Percentiles rank a stretch among this genome's conserved stretches.
Evolutionary conservation across 1,284 basidiomycete species (phyloP).

Genomic region (Papiliotrema terrestris): DNA sequence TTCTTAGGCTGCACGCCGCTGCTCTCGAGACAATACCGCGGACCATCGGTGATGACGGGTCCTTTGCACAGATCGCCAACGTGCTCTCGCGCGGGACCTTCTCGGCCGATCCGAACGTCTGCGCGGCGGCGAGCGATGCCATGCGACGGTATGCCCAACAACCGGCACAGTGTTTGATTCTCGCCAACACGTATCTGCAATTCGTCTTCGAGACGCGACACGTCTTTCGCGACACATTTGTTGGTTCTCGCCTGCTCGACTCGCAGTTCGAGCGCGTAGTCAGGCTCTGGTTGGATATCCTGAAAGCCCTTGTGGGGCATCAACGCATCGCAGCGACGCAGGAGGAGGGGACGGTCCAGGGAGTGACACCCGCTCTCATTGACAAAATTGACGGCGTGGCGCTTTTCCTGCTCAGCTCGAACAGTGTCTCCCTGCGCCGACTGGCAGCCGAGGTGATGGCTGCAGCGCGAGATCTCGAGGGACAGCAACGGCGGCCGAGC

Average conservation of each 20-base stretch:
- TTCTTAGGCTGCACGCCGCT: slow-evolving; percentile 70
- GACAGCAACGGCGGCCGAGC: slow-evolving; percentile 32
- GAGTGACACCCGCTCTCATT: slow-evolving; percentile 42
- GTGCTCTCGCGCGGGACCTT: slow-evolving; percentile 77
- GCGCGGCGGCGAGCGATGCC: slow-evolving; percentile 65
- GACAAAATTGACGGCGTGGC: slow-evolving; percentile 65
- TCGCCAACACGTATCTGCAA: slow-evolving; percentile 67
- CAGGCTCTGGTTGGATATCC: slow-evolving; percentile 68
- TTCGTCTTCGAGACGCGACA: slow-evolving; percentile 73
- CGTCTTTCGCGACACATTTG: slow-evolving; percentile 65
- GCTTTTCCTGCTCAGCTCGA: slow-evolving; percentile 74
- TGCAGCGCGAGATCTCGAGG: slow-evolving; percentile 35
- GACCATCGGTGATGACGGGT: slow-evolving; percentile 58
- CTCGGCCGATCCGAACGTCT: slow-evolving; percentile 75
- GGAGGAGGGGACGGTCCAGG: slow-evolving; percentile 10
- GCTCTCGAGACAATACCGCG: slow-evolving; percentile 85
- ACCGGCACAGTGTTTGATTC: slow-evolving; percentile 56
- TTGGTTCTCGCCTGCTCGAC: slow-evolving; percentile 61
- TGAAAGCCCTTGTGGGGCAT: slow-evolving; percentile 65
- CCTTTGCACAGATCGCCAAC: slow-evolving; percentile 64
- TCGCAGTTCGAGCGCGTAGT: slow-evolving; percentile 58
- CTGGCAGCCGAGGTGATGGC: slow-evolving; percentile 31
- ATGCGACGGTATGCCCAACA: slow-evolving; percentile 71
- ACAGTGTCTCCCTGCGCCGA: slow-evolving; percentile 40
- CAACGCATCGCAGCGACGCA: slow-evolving; percentile 43